Evolutionary conservation across 139 green algal genomes (phyloP), one percentile per base, ranked within the genome.

Genomic region (Haematococcus lacustris): DNA sequence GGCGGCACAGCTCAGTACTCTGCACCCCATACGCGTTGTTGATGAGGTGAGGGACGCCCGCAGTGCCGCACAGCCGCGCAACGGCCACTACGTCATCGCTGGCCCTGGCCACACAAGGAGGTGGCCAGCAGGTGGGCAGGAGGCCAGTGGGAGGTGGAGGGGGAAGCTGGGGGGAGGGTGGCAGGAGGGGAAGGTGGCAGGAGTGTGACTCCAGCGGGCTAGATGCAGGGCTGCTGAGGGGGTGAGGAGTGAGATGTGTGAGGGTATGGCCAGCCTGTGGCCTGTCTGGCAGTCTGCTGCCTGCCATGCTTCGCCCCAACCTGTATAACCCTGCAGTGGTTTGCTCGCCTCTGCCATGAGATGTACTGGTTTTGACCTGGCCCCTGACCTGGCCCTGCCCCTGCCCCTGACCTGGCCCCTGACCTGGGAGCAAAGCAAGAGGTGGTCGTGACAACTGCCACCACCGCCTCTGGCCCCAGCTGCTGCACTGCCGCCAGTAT

Each of bases 21-120:
- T 98, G 95, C 38, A 99, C 89, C 2, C 95, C 95, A 71, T 99
- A 98, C 3, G 95, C 95, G 70, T 98, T 98, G 83, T 98, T 99
- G 78, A 99, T 87, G 0, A 99, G 74, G 85, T 99, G 95, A 0
- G 80, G 75, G 6, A 98, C 65, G 34, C 81, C 85, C 1, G 62
- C 25, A 17, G 38, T 34, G 1, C 70, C 71, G 66, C 90, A 97
- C 63, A 98, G 79, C 75, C 86, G 90, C 34, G 90, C 90, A 1
- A 96, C 79, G 25, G 71, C 87, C 25, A 92, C 78, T 5, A 94
- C 76, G 53, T 88, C 76, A 57, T 87, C 83, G 25, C 59, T 62
- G 0, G 81, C 71, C 37, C 81, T 82, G 76, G 47, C 70, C 3
- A 57, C 17, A 57, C 47, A 13, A 57, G 13, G 47, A 28, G 47